These are phyloP conservation scores for Priceomyces melissophilus DNA, from an alignment of 805 yeast species.

Conservation along the genomic window DNA sequence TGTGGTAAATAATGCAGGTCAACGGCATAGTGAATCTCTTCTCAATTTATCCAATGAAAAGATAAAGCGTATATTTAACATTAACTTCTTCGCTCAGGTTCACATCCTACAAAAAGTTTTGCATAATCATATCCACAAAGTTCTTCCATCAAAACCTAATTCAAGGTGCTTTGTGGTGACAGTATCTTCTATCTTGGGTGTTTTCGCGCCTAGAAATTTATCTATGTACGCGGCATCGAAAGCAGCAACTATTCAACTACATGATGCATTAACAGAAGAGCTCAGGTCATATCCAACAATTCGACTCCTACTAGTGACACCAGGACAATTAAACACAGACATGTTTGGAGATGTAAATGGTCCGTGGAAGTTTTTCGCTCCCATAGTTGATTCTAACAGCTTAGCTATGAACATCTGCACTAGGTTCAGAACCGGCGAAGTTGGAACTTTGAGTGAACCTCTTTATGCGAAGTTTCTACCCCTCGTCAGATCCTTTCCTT, in stretches of 20 bases:
- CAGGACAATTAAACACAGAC: conserved; percentile 49
- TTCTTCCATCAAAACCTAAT: conserved; percentile 4
- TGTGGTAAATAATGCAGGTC: conserved; percentile 49
- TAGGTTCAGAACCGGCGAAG: conserved; percentile 32
- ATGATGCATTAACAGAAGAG: conserved; percentile 46
- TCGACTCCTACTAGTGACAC: conserved; percentile 37
- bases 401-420: conserved; percentile 35
- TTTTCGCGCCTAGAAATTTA: conserved; percentile 46
- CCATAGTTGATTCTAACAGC: conserved; percentile 36
- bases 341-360: conserved; percentile 50
- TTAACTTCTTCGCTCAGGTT: conserved; percentile 32
- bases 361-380: conserved; percentile 43
- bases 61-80: conserved; percentile 23
- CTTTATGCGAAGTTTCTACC: conserved; percentile 47
- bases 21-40: conserved; percentile 33
- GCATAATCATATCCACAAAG: conserved; percentile 13
- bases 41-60: conserved; percentile 18
- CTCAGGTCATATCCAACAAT: conserved; percentile 19
- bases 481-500: conserved; percentile 39
- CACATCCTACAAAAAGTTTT: conserved; percentile 21
- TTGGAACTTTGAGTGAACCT: conserved; percentile 45
- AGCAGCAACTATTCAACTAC: conserved; percentile 41
- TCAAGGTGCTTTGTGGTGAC: conserved; percentile 34
- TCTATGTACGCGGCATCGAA: conserved; percentile 50
- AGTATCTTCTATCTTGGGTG: conserved; percentile 47